Base-by-base conservation (phyloP, 2,329 filamentous ascomycete genomes). In the Colletotrichum phormii region DNA sequence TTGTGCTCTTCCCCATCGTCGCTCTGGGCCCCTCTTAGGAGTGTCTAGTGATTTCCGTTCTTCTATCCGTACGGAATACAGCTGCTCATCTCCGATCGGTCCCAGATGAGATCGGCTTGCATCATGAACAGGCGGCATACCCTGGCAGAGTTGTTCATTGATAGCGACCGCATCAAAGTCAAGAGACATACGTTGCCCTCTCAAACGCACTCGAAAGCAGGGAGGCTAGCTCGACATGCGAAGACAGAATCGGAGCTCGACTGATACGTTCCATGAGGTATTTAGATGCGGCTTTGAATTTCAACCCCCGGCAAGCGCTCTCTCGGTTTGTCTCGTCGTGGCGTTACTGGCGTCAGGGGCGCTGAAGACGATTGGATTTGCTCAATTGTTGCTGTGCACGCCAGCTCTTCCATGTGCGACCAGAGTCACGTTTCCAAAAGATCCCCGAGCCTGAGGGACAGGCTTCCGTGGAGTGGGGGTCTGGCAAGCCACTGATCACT, bases 401-500 rank as follows among this genome's bases (percentile, higher is more conserved):
- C 31, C 58, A 61, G 31, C 49, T 46, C 57, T 29, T 42, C 37
- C 15, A 15, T 22, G 37, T 15, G 35, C 58, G 64, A n/a, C 33
- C n/a, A 15, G 22, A 29, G 33, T 71, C 54, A 71, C 71, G 60
- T 71, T 73, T 60, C 37, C 42, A 18, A 51, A 35, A 42, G 37
- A 42, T 15, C 37, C 26, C 35, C 33, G 53, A 37, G 57, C 54
- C 49, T 24, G 37, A 57, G 61, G 64, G 64, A 12, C 46, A 65
- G 55, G 46, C 54, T 60, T 31, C 26, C 51, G 42, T 70, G 46
- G 55, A 29, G 55, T 51, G 46, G 26, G 51, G 26, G 24, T 33
- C 51, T 29, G 31, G 24, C 54, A 67, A 72, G 69, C 58, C 58
- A 72, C 58, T 68, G 53, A 53, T 64, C 64, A 72, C 58, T 68